Base-by-base conservation (phyloP, 208 protist genomes). In the Trypanosoma congolense region DNA sequence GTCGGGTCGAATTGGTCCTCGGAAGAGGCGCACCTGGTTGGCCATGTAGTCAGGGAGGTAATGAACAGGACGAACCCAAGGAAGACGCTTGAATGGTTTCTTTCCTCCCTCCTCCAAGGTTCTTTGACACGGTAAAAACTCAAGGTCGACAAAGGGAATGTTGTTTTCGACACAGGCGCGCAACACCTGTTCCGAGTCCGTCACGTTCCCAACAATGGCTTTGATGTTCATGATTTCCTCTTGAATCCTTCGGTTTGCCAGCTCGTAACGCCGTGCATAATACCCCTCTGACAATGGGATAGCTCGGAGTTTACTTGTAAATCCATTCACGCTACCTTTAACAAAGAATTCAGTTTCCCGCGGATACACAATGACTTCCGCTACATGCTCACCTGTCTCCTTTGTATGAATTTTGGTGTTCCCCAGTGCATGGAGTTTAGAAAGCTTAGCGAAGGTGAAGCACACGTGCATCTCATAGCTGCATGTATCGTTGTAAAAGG, bases 401-500 rank as follows among this genome's bases (percentile, higher is more conserved):
- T 67, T 69, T 19, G 58, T 55, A 33, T 73, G 19, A 40, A 87
- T 61, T 40, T 35, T 82, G 36, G 82, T 84, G 31, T 78, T 77
- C 30, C 66, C 78, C 40, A 86, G 61, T 26, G 78, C 42, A 59
- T 74, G 21, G 10, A 90, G 12, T 26, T 81, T 78, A 22, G 75
- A 84, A 42, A 70, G 53, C 47, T 79, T 79, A 41, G 77, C 77
- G 73, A 90, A 90, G 21, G 28, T 77, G 54, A 87, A 87, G 46
- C 67, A 47, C 25, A 87, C 70, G 55, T 87, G 79, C 76, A 90
- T 80, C 45, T 90, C 76, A 51, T 87, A 87, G 22, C 70, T 55
- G 22, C 57, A 44, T 22, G 56, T 87, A 69, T 90, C 83, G 61
- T 90, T 90, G 69, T 90, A 90, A 49, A 90, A 87, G 47, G 76